Base-by-base conservation (phyloP, 352 stramenopile species). In the Pythium angustatum region DNA sequence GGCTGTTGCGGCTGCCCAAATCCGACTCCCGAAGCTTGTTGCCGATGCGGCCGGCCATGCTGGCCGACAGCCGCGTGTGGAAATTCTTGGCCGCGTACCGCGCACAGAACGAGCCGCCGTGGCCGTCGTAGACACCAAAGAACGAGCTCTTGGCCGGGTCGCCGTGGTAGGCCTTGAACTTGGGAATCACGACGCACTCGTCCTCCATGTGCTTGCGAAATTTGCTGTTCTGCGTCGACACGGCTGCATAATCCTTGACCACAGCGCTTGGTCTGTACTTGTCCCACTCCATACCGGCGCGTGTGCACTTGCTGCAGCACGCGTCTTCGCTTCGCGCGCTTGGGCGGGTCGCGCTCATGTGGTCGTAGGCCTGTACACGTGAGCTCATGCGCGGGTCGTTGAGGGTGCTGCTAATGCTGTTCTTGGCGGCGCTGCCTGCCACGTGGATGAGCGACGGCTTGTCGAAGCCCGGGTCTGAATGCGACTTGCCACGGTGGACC, bases 191-290 rank as follows among this genome's bases (percentile, higher is more conserved):
- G 12, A 93, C 82, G 69, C 82, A 91, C 57, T 89, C 83, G 70
- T 95, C 86, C 60, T 95, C 86, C 86, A 95, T 95, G 70, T 88
- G 49, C 54, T 87, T 83, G 26, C 84, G 74, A 59, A 89, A 90
- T 60, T 81, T 79, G 63, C 79, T 87, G 73, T 94, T 94, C 66
- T 94, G 85, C 17, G 84, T 88, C 30, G 81, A 87, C 48, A 91
- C 77, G 24, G 83, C 85, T 10, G 77, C 83, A 67, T 86, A 92
- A 59, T 92, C 83, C 27, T 75, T 68, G 57, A 90, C 76, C 1
- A 88, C 68, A 14, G 77, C 69, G 40, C 75, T 85, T 3, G 77
- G 61, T 21, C 57, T 62, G 64, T 69, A 75, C 47, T 75, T 75
- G 60, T 75, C 68, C 64, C 62, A 75, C 49, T 73, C 61, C 60